These are phyloP conservation scores for Plasmodium knowlesi DNA, from an alignment of 169 alveolate genomes.

Conservation along the genomic window DNA sequence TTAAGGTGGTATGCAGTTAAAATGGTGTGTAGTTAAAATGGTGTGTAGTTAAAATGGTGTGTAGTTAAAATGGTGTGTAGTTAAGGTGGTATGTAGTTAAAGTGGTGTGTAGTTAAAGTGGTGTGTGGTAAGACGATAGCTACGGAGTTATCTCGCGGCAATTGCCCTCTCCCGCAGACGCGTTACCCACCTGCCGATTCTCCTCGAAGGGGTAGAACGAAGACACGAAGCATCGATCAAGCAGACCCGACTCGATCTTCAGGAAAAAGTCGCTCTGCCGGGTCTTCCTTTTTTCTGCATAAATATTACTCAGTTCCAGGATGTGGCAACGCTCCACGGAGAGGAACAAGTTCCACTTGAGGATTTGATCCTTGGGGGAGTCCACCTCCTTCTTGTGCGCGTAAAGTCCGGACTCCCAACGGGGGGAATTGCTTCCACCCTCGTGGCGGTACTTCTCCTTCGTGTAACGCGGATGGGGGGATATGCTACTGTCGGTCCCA, in stretches of 20 bases:
- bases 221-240: background rate
- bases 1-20: background rate
- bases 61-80: background rate
- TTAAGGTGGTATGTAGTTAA: background rate
- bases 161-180: background rate
- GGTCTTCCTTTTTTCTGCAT: conserved; percentile 49
- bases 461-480: background rate
- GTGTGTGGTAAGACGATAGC: background rate
- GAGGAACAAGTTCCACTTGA: conserved; percentile 16
- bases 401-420: background rate
- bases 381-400: background rate
- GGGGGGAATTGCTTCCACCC: background rate
- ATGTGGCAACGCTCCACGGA: conserved; percentile 46
- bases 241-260: conserved; percentile 28
- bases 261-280: conserved; percentile 35
- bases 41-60: background rate
- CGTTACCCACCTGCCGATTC: background rate
- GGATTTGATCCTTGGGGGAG: background rate
- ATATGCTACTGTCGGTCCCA: background rate
- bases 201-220: conserved; percentile 25
- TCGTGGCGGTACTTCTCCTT: background rate
- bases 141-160: background rate
- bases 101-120: background rate
- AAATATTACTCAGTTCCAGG: conserved; percentile 53
- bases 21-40: background rate